Evolutionary conservation across 768 basidiomycete species (phyloP).

Genomic region (Pleurotus djamor): DNA sequence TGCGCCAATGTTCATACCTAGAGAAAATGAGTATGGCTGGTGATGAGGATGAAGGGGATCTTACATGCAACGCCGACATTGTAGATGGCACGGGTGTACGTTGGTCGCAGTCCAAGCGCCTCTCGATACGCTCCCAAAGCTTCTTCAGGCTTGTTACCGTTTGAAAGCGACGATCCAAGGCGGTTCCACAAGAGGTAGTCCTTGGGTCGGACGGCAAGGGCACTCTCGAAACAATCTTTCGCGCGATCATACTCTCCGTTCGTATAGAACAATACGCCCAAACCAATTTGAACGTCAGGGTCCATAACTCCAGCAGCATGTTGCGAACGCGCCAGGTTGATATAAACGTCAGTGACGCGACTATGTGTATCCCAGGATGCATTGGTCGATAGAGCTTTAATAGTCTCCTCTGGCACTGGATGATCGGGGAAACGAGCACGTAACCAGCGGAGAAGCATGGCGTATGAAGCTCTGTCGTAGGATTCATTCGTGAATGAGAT

Average conservation of each 20-base stretch:
- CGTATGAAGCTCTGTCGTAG: conserved; percentile 82
- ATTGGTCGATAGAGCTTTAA: conserved; percentile 49
- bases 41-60: conserved; percentile 21
- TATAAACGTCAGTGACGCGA: conserved; percentile 78
- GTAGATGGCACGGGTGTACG: conserved; percentile 96
- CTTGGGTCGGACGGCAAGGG: conserved; percentile 78
- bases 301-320: conserved; percentile 71
- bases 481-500: conserved; percentile 97
- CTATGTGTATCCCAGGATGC: conserved; percentile 83
- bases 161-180: conserved; percentile 90
- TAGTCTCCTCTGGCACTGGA: conserved; percentile 52
- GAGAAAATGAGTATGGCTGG: not conserved
- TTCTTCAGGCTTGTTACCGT: conserved; percentile 92
- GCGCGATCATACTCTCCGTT: conserved; percentile 85
- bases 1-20: conserved; percentile 95
- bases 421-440: conserved; percentile 59
- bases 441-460: conserved; percentile 86
- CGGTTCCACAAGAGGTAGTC: conserved; percentile 98
- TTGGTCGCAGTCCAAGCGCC: conserved; percentile 87
- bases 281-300: conserved; percentile 89
- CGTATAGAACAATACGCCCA: conserved; percentile 92
- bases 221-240: conserved; percentile 93
- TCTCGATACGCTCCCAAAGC: conserved; percentile 88
- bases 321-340: conserved; percentile 80
- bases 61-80: conserved; percentile 97